Conservation (phyloP, 2,329 filamentous ascomycete species). For the Lojkania enalia region DNA sequence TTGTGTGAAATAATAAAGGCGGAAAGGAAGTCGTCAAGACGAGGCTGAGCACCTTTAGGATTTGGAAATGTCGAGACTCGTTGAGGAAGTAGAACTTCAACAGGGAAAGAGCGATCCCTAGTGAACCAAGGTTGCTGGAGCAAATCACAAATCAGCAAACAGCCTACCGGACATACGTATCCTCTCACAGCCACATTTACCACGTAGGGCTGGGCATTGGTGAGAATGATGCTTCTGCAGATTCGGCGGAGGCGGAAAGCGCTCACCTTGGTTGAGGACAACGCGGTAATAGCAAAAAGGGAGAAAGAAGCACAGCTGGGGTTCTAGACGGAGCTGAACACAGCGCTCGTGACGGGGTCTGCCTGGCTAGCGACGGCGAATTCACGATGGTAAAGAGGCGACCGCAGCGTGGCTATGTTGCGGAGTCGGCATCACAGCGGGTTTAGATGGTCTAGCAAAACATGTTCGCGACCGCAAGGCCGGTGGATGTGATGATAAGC, state of each 20-base stretch:
- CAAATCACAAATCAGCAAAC: conserved; percentile 12
- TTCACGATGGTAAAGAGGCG: conserved; percentile 4
- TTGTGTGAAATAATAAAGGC: conserved; percentile 20
- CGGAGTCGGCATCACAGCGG: conserved; percentile 3
- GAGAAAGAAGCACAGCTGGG: neutral
- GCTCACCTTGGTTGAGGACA: conserved; percentile 53
- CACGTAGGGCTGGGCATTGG: neutral
- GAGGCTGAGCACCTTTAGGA: conserved; percentile 16
- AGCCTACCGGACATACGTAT: neutral
- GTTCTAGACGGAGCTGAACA: conserved; percentile 12
- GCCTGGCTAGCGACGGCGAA: conserved; percentile 3
- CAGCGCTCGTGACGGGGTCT: conserved; percentile 9
- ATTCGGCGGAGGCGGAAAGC: conserved; percentile 3
- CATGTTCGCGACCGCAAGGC: neutral
- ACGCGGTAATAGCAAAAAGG: conserved; percentile 37
- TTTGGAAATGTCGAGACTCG: no score
- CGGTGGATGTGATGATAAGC: no score
- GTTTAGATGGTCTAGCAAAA: neutral
- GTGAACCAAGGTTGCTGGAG: conserved; percentile 8
- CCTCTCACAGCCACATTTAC: conserved; percentile 12
- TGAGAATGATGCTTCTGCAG: neutral
- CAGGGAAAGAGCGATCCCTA: no score
- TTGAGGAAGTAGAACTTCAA: no score
- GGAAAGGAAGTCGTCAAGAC: conserved; percentile 9
- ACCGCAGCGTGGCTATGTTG: conserved; percentile 17